Conservation (phyloP, 345 rosid genomes). For the Bruguiera gymnorhiza region DNA sequence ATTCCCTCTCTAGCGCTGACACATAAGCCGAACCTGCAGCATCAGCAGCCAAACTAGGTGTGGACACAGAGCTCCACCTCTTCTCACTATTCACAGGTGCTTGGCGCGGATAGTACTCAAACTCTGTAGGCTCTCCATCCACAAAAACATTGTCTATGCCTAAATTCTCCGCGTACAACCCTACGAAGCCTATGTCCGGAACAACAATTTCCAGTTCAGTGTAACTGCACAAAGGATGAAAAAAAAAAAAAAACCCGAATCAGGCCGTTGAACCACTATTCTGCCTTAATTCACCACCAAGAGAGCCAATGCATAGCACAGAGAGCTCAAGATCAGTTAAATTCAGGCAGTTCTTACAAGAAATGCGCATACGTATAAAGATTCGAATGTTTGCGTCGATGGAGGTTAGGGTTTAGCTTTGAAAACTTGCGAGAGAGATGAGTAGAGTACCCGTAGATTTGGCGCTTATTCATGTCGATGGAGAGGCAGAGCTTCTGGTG, state of each 20-base stretch:
- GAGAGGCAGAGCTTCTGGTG: constrained; percentile 97
- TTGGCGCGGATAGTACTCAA: constrained; percentile 83
- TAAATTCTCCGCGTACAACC: constrained; percentile 87
- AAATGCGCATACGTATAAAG: no score
- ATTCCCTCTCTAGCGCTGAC: constrained; percentile 59
- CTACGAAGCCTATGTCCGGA: constrained; percentile 91
- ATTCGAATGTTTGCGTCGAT: no score
- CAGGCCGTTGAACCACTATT: background rate
- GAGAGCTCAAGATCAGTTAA: no score
- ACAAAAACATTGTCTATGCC: constrained; percentile 82
- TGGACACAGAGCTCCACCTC: constrained; percentile 53
- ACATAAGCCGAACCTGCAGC: constrained; percentile 64
- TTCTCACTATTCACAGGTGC: constrained; percentile 47
- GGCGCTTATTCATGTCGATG: constrained; percentile 61
- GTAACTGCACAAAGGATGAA: constrained; percentile 39
- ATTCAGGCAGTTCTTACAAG: no score
- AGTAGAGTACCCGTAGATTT: constrained; percentile 70
- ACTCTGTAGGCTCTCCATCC: constrained; percentile 86
- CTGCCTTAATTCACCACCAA: no score
- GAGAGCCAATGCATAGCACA: no score
- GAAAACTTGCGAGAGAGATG: background rate
- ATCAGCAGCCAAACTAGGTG: constrained; percentile 76
- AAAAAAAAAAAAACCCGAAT: background rate
- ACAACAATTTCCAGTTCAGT: constrained; percentile 89
- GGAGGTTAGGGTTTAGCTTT: no score